A percentile compares a stretch with the other conserved stretches of the same genome.
phyloP scores from a whole-genome alignment of 108 stramenopile species.

The Pseudonitzschia multiseries region DNA sequence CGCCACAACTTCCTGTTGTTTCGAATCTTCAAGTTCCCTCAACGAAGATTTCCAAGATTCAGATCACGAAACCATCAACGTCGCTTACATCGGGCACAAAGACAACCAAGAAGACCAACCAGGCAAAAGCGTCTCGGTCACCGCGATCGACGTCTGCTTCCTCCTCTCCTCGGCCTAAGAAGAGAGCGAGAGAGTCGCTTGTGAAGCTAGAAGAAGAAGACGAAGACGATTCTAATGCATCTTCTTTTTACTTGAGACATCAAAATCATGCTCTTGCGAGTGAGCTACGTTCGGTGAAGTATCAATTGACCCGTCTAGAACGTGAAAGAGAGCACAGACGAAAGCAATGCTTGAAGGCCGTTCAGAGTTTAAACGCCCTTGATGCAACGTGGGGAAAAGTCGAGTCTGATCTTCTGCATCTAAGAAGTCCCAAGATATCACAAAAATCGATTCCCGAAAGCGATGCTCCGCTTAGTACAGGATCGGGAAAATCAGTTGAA shows the following conservation, averaged over 20 bases:
- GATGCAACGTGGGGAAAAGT: constrained; percentile 49
- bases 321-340: constrained; percentile 70
- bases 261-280: constrained; percentile 76
- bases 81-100: neutral
- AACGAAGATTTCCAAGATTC: neutral
- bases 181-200: constrained; percentile 32
- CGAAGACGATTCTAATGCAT: constrained; percentile 50
- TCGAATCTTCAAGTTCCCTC: neutral
- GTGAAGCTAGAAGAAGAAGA: constrained; percentile 45
- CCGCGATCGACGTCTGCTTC: constrained; percentile 8
- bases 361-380: constrained; percentile 37
- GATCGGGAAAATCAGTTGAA: constrained; percentile 44
- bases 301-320: constrained; percentile 51
- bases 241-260: constrained; percentile 70
- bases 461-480: constrained; percentile 35
- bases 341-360: constrained; percentile 54
- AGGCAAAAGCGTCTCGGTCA: neutral
- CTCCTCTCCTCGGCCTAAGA: constrained; percentile 39
- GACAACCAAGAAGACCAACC: neutral
- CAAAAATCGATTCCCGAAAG: neutral
- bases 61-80: neutral
- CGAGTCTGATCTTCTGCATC: constrained; percentile 40
- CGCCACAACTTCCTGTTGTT: neutral
- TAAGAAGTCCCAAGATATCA: neutral
- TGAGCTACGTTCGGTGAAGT: constrained; percentile 63